Base-by-base conservation (phyloP, 2,329 filamentous ascomycete genomes). In the Escovopsis sp. region DNA sequence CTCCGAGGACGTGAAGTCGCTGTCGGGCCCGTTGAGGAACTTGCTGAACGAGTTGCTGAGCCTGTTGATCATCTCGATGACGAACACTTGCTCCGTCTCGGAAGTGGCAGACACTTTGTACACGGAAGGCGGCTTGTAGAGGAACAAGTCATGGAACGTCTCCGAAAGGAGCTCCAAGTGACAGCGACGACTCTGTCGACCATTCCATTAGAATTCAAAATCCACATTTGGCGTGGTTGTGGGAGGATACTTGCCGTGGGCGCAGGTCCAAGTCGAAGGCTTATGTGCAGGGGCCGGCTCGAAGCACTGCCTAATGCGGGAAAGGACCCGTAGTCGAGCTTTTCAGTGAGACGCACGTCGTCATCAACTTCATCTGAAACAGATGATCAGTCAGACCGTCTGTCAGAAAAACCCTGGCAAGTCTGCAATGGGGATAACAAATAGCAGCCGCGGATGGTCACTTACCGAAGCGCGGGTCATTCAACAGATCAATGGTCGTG, bases 271-370 rank as follows among this genome's bases (percentile, higher is more conserved):
- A 72, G 52, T n/a, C 64, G 57, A 6, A 76, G 54, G 2, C 64
- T 56, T 11, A 67, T 54, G 35, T 70, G 60, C 2, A 73, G 55
- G 0, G 67, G 58, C 1, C 55, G 48, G 1, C 53, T 54, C 14
- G 57, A 50, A 13, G 54, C 55, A 33, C 59, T 64, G 35, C 66
- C 64, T 45, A 71, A 64, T 13, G 64, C 64, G 0, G 71, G 67
- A 38, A 76, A 65, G 0, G 69, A 68, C 1, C 67, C 67, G 37
- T 72, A 71, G 53, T 76, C 71, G 2, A 72, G 66, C 1, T 59
- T 61, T 37, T 67, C 64, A 2, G 60, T 51, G 1, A 76, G 53
- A 0, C 52, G 38, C 0, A 57, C 59, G 4, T 60, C 55, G 37
- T 68, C 63, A 2, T 55, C 47, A 24, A 70, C 57, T 25, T 66